These are phyloP conservation scores for Colletotrichum liriopes DNA, from an alignment of 2,329 filamentous ascomycete genomes.

Conservation along the genomic window DNA sequence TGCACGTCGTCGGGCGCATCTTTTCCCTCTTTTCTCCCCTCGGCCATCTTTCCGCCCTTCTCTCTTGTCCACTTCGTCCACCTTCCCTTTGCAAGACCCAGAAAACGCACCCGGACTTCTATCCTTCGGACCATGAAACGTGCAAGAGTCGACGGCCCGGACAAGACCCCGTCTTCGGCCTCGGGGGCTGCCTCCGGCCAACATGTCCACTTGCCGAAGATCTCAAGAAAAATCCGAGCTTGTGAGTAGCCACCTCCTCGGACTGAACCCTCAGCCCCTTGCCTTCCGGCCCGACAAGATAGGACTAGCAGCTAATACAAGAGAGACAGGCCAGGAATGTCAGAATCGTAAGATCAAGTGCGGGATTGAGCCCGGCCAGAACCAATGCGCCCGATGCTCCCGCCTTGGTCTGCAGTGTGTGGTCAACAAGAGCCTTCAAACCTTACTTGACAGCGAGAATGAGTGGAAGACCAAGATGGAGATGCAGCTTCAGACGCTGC, in stretches of 20 bases:
- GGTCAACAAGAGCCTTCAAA: conserved; percentile 70
- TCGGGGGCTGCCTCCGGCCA: conserved; percentile 24
- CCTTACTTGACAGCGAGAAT: conserved; percentile 68
- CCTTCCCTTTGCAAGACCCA: conserved; percentile 31
- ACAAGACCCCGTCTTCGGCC: conserved; percentile 40
- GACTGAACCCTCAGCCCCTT: neutral
- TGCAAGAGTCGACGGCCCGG: conserved; percentile 39
- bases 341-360: conserved; percentile 71
- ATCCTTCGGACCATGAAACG: conserved; percentile 40
- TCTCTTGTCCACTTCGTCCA: conserved; percentile 36
- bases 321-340: conserved; percentile 57
- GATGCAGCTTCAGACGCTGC: conserved; percentile 47
- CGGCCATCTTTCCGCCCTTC: conserved; percentile 40
- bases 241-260: conserved; percentile 46
- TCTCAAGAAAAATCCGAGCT: conserved; percentile 52
- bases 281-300: neutral
- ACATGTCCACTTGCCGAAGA: conserved; percentile 46
- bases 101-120: conserved; percentile 37
- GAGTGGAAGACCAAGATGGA: conserved; percentile 57
- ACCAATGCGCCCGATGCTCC: conserved; percentile 64
- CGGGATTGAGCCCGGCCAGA: conserved; percentile 61
- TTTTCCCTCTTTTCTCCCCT: conserved; percentile 38
- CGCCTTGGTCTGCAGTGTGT: conserved; percentile 66
- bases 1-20: conserved; percentile 14
- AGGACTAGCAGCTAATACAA: conserved; percentile 9